Base-by-base conservation (phyloP, 2,329 filamentous ascomycete species). In the Paecilomyces niveus region DNA sequence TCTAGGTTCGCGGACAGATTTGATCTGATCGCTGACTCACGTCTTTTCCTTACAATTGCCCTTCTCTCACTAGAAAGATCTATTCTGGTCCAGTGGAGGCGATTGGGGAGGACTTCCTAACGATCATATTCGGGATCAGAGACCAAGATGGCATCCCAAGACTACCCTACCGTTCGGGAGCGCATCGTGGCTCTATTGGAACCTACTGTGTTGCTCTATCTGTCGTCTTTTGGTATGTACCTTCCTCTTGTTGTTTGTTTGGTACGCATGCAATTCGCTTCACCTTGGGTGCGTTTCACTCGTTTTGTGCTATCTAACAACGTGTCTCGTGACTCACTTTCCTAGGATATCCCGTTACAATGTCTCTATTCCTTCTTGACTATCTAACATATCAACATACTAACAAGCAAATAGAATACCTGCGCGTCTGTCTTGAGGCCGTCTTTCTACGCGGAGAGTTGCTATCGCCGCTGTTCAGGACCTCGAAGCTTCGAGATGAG, bases 401-500 rank as follows among this genome's bases (percentile, higher is more conserved):
- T 29, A n/a, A 18, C 18, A n/a, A 35, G 55, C 10, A 11, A 5
- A 22, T 51, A 76, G 74, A 69, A 56, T 74, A 75, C 33, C 52
- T 69, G 3, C 59, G 62, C 22, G 68, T 72, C 33, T 67, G 71
- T 21, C 31, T 68, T 10, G 73, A 74, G 57, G 67, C 68, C 1
- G 61, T 75, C 10, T 70, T 76, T 29, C 57, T 63, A 22, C 64
- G 65, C 1, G 73, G 73, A 15, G 65, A 74, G 54, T 32, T 73
- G 21, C 65, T 75, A n/a, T 69, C 72, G 1, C 72, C 72, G 1
- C 57, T 76, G 18, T 60, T 70, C 1, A 67, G 70, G 11, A 61
- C 68, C 2, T 55, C 57, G 8, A 63, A 66, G 61, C 64, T 77
- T 7, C 69, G 73, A 21, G 72, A 75, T 54, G 73, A 77, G 59